Evolutionary conservation across 2,329 filamentous ascomycete genomes (phyloP), one percentile per base, ranked within the genome.

Genomic region (Talaromyces sp.): DNA sequence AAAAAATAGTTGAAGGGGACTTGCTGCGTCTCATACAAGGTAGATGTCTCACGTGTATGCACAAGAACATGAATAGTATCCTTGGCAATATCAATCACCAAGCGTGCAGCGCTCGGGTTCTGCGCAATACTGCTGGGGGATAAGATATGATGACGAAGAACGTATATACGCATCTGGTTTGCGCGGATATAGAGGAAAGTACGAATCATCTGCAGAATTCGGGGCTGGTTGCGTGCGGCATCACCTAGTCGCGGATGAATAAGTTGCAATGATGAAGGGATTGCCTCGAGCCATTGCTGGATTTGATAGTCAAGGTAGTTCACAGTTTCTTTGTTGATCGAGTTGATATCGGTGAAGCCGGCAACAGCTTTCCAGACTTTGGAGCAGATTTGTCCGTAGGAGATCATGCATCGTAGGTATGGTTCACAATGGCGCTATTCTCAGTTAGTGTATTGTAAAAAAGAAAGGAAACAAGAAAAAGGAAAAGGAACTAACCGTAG

Each of bases 151-250:
- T 61, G 59, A 25, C 59, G 59, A 61, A 51, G 59, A 8, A 64
- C 47, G 43, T 59, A 60, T 25, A 31, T 60, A 19, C 61, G 49
- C 60, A 64, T 47, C 19, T 60, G 65, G 31, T 64, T 66, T 27
- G 38, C 49, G 27, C 63, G 63, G 27, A 61, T 40, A 31, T 61
- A 61, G 19, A 65, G 40, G 7, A 65, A 51, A 11, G 31, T 40
- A 38, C 43, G 38, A 17, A 60, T 34, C n/a, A 38, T 31, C 17
- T 63, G 43, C 25, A 29, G 27, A 15, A 15, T 43, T 8, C 31
- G 34, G 25, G 60, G 34, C n/a, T 63, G 43, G 36, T 53, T 36
- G 13, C 6, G 29, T 25, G 45, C 34, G 22, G 10, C 45, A 27
- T 36, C 19, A 7, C 31, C 45, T 27, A 53, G 22, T 36, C 19